Evolutionary conservation across 768 basidiomycete genomes (phyloP).

Genomic region (Leccinum imitatum): DNA sequence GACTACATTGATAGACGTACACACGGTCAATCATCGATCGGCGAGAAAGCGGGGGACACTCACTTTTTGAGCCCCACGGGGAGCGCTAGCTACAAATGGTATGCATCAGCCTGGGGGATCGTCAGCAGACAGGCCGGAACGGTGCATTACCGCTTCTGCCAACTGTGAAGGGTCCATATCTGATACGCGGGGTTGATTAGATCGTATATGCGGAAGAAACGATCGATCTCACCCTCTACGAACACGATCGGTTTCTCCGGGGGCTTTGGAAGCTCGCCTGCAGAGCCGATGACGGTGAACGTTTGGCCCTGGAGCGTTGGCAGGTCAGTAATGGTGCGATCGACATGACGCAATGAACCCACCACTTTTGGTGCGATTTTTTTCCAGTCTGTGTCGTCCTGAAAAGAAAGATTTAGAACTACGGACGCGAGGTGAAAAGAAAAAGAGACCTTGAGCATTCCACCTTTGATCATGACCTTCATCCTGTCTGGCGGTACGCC

Average conservation of each 20-base stretch:
- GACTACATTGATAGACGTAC: constrained; percentile 32
- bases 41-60: constrained; percentile 11
- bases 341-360: constrained; percentile 23
- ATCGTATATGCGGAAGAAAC: background rate
- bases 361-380: constrained; percentile 84
- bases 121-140: background rate
- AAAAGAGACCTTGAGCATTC: constrained; percentile 72
- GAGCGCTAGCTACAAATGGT: constrained; percentile 55
- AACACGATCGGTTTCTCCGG: constrained; percentile 79
- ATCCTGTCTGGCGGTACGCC: constrained; percentile 89
- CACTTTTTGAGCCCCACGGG: constrained; percentile 84
- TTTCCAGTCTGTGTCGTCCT: constrained; percentile 88
- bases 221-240: constrained; percentile 63
- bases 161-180: constrained; percentile 86
- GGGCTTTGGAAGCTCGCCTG: constrained; percentile 88
- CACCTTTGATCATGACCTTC: constrained; percentile 97
- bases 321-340: background rate
- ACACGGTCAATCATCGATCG: background rate
- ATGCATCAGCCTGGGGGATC: constrained; percentile 1
- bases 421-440: background rate
- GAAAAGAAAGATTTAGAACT: background rate
- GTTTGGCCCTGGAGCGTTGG: constrained; percentile 66
- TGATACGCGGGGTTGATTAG: constrained; percentile 28
- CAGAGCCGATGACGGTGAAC: constrained; percentile 91
- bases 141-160: constrained; percentile 66